Conservation (phyloP, 2,329 filamentous ascomycete species). For the Aspergillus aculeatus region DNA sequence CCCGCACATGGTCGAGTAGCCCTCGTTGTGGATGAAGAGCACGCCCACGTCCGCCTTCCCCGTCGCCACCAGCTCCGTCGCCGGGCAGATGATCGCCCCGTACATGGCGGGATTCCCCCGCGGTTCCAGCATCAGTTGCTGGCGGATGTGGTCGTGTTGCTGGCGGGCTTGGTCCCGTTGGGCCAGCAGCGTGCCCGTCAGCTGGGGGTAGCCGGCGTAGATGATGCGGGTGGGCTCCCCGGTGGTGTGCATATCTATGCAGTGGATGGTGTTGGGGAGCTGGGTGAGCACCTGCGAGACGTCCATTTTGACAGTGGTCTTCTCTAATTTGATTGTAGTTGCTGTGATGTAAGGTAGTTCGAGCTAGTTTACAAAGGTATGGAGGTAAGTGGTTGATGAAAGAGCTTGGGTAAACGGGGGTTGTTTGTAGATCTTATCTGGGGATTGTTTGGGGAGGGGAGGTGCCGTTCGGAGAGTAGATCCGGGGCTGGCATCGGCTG, state of each 20-base stretch:
- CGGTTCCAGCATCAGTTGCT: constrained; percentile 47
- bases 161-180: constrained; percentile 41
- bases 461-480: not conserved
- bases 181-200: constrained; percentile 42
- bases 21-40: constrained; percentile 50
- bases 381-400: not conserved
- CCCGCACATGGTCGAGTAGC: constrained; percentile 53
- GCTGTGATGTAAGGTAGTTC: too few relatives aligned
- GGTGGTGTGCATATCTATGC: constrained; percentile 50
- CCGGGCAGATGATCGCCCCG: constrained; percentile 46
- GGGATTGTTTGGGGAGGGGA: not conserved
- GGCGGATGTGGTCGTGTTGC: constrained; percentile 44
- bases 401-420: too few relatives aligned
- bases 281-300: constrained; percentile 12
- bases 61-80: constrained; percentile 42
- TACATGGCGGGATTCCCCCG: constrained; percentile 55
- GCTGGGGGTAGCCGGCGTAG: constrained; percentile 40
- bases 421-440: not conserved
- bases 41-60: constrained; percentile 50
- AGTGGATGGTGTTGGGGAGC: constrained; percentile 22
- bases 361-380: too few relatives aligned
- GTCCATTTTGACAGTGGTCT: constrained; percentile 16
- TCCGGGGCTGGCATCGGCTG: not conserved
- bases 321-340: too few relatives aligned
- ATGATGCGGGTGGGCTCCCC: constrained; percentile 53